Conservation (phyloP, 2,329 filamentous ascomycete genomes). For the Phialophora verrucosa region DNA sequence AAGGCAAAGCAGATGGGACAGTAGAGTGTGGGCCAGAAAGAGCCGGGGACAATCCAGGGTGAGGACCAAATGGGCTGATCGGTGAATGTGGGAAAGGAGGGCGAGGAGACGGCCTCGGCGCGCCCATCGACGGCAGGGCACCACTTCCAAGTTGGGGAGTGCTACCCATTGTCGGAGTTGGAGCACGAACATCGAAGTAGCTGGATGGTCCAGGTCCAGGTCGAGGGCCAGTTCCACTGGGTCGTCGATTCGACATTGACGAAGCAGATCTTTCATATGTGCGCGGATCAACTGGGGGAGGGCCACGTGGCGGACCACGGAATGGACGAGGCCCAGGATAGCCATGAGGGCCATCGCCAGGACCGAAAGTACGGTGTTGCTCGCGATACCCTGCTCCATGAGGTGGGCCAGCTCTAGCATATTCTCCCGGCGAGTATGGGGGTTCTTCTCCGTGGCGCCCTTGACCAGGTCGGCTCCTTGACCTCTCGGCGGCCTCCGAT, state of each 20-base stretch:
- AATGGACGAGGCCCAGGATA: conserved; percentile 16
- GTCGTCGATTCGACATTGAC: conserved; percentile 47
- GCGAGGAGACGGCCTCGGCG: conserved; percentile 33
- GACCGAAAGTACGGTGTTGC: conserved; percentile 26
- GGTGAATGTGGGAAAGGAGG: conserved; percentile 36
- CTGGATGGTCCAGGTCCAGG: conserved; percentile 37
- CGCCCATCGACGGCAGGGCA: conserved; percentile 11
- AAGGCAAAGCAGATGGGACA: conserved; percentile 50
- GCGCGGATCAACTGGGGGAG: conserved; percentile 32
- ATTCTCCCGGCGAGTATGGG: conserved; percentile 24
- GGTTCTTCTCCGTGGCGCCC: conserved; percentile 56
- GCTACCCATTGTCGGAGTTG: conserved; percentile 40
- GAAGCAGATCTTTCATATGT: conserved; percentile 47
- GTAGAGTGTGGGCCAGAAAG: conserved; percentile 27
- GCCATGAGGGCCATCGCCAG: conserved; percentile 19
- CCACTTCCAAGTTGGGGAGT: conserved; percentile 27
- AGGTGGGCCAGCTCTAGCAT: conserved; percentile 20
- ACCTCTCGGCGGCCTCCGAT: conserved; percentile 60
- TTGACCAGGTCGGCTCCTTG: conserved; percentile 57
- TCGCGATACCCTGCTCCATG: conserved; percentile 16
- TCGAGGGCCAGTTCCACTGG: conserved; percentile 49
- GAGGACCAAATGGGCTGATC: conserved; percentile 42
- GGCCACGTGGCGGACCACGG: conserved; percentile 22
- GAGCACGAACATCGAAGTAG: conserved; percentile 40
- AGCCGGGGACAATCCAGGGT: conserved; percentile 25